Evolutionary conservation across 805 yeast genomes (phyloP), one percentile per base, ranked within the genome.

Genomic region (Kluyveromyces nonfermentans): DNA sequence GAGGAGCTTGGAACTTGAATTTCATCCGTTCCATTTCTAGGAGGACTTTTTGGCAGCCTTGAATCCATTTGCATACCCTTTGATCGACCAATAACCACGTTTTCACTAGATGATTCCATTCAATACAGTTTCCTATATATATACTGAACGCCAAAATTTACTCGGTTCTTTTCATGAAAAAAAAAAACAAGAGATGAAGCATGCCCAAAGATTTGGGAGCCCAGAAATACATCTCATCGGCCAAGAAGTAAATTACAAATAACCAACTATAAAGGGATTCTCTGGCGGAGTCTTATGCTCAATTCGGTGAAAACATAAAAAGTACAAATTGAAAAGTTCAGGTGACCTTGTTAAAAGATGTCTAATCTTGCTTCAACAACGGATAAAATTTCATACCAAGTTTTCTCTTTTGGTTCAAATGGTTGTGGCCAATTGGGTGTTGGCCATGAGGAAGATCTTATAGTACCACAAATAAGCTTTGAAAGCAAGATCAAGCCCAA

Each of bases 401-500:
- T 40, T 3, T 17, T 32, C 12, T 32, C 30, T 7, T 78, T 93
- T 57, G 97, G 97, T 0, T 87, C 96, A 2, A 89, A 89, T 62
- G 96, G 96, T 1, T 69, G 65, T 31, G 76, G 60, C 45, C 97
- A 89, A 57, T 89, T 38, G 94, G 96, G 33, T 58, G 71, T 33
- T 72, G 69, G 5, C 63, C 78, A 49, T 43, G 61, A 64, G 31
- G 72, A 72, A 1, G 97, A 82, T 59, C 45, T 64, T 7, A 51
- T 59, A 18, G 49, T 41, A 9, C 61, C 72, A 15, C 55, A 54
- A 35, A 39, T 49, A 16, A 52, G 58, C 28, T 48, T 56, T 18
- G 45, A 33, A 4, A 31, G 44, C 16, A 46, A 34, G 37, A 45
- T 14, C 7, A 45, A 41, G n/a, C 72, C 80, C 0, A 43, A 55